Evolutionary conservation across 495 filamentous ascomycete genomes (phyloP).

Genomic region (Astrocystis sublimbata): DNA sequence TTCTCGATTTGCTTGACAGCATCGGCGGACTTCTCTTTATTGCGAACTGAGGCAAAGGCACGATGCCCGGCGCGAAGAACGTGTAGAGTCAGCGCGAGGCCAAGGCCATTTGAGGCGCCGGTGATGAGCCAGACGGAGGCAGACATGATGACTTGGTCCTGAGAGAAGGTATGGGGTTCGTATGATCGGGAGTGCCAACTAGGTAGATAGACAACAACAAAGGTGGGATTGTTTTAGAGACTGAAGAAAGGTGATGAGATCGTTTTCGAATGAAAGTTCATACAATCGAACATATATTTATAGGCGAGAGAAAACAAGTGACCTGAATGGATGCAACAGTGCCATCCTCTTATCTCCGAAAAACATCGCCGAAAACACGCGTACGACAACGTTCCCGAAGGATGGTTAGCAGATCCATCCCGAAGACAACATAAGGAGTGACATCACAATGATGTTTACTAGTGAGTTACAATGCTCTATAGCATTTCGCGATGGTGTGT

Average conservation of each 20-base stretch:
- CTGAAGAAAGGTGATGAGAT: background rate
- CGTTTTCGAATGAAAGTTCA: background rate
- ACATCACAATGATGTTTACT: too few relatives aligned
- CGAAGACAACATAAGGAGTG: too few relatives aligned
- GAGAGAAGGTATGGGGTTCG: background rate
- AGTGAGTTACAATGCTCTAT: too few relatives aligned
- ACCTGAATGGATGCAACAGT: background rate
- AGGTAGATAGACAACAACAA: too few relatives aligned
- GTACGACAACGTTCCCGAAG: too few relatives aligned
- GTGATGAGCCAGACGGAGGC: constrained; percentile 49
- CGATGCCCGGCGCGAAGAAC: constrained; percentile 46
- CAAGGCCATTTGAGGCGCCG: constrained; percentile 56
- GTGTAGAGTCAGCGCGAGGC: constrained; percentile 39
- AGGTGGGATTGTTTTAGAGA: background rate
- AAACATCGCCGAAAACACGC: background rate
- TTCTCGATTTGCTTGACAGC: constrained; percentile 27
- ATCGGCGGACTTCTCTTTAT: constrained; percentile 26
- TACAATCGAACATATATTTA: background rate
- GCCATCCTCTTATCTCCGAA: background rate
- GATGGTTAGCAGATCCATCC: too few relatives aligned
- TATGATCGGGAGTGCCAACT: too few relatives aligned
- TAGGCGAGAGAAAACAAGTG: background rate
- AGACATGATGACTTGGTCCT: constrained; percentile 11
- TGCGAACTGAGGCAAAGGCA: constrained; percentile 49
- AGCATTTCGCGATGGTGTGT: too few relatives aligned